phyloP scores from a whole-genome alignment of 352 stramenopile species.

The Globisporangium parvum region DNA sequence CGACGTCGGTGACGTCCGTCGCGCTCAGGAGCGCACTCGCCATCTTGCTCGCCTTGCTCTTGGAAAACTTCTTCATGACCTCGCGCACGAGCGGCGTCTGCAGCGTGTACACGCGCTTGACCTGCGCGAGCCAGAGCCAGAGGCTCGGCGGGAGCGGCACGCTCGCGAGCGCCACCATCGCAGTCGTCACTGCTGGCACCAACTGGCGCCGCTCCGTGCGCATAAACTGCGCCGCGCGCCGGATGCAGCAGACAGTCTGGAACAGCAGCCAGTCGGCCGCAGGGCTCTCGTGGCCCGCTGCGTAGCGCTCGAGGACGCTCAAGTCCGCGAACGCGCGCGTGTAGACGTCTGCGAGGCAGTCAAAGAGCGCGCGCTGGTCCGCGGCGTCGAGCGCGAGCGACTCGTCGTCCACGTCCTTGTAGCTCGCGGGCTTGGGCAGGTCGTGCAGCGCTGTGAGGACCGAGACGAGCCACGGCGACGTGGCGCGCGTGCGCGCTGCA shows the following conservation, averaged over 20 bases:
- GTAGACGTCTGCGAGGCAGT: constrained; percentile 47
- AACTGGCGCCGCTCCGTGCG: constrained; percentile 34
- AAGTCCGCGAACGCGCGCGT: constrained; percentile 32
- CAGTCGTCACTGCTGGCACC: constrained; percentile 36
- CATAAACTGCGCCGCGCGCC: constrained; percentile 52
- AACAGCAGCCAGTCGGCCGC: constrained; percentile 19
- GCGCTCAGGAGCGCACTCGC: constrained; percentile 43
- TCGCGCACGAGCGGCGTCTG: constrained; percentile 15
- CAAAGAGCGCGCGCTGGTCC: constrained; percentile 32
- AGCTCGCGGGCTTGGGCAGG: constrained; percentile 34
- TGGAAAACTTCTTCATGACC: constrained; percentile 26
- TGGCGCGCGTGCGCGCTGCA: constrained; percentile 28
- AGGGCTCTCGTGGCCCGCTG: constrained; percentile 11
- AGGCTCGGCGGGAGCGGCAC: constrained; percentile 42
- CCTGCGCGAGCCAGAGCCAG: constrained; percentile 34
- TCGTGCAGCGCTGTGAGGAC: constrained; percentile 34
- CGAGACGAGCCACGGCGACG: constrained; percentile 31
- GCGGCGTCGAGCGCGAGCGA: constrained; percentile 19
- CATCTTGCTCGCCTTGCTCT: constrained; percentile 29
- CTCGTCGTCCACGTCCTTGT: constrained; percentile 35
- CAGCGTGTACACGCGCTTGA: constrained; percentile 25
- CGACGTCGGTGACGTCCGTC: constrained; percentile 28
- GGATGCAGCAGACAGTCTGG: constrained; percentile 35
- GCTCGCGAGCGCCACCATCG: constrained; percentile 34
- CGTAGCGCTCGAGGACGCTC: constrained; percentile 2